Evolutionary conservation across 495 filamentous ascomycete species (phyloP), one percentile per base, ranked within the genome.

Genomic region (Aspergillus panamensis): DNA sequence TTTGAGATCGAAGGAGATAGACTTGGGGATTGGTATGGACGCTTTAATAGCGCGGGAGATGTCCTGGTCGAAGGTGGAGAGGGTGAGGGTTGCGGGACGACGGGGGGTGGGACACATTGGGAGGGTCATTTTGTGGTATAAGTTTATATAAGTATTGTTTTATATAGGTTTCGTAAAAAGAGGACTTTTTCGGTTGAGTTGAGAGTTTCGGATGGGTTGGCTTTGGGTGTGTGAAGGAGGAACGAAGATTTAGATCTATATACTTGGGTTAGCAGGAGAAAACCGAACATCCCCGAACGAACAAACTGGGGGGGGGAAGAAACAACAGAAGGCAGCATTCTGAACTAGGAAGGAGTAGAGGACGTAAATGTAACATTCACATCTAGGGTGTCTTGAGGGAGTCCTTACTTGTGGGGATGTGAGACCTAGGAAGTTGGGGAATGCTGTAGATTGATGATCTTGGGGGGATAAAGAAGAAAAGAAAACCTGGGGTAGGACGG

Each of bases 21-120:
- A 45, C 17, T 45, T 45, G n/a, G 42, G 42, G 17, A 5, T 16
- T 21, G n/a, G 42, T 16, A 45, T 20, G 9, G 42, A 45, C 9
- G n/a, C 42, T 45, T 45, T 6, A 5, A 45, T 20, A 2, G 42
- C 42, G 9, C 42, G 42, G 20, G 42, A 45, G 42, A 45, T 45
- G 17, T 45, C 42, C 42, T 45, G 42, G 42, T 45, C 42, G 17
- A 45, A 45, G 19, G 42, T 45, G 16, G 42, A 45, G 17, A 45
- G 42, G 42, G 42, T 45, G 9, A 45, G 42, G n/a, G 42, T 45
- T 16, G n/a, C 42, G 6, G 17, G 42, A 20, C 42, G 42, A 12
- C 42, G 42, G 17, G 42, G 42, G 17, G 17, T 20, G 42, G 42
- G 42, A 20, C 42, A 45, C 17, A 45, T 45, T 17, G 42, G 42